phyloP scores from a whole-genome alignment of 306 rosid genomes.

The Neltuma alba region DNA sequence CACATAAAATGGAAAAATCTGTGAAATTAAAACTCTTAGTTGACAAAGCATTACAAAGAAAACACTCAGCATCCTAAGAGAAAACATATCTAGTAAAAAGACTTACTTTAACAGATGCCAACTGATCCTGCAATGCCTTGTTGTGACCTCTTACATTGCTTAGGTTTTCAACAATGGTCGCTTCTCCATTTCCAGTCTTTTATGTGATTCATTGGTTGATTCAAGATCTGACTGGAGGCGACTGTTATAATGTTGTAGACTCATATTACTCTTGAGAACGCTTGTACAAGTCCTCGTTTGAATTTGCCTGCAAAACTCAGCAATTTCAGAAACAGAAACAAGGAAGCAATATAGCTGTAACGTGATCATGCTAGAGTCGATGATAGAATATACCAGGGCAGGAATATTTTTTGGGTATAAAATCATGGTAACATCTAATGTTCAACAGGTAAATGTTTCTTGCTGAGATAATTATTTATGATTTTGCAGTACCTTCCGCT shows the following conservation, averaged over 20 bases:
- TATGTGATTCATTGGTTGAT: conserved; percentile 63
- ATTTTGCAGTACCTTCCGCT: conserved; percentile 57
- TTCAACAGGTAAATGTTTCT: conserved; percentile 3
- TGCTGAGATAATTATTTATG: neutral
- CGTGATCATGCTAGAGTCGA: neutral
- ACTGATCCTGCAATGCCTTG: conserved; percentile 76
- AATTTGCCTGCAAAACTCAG: conserved; percentile 60
- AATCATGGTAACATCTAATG: neutral
- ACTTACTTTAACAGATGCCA: conserved; percentile 69
- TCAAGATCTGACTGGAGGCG: conserved; percentile 81
- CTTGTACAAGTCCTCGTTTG: conserved; percentile 76
- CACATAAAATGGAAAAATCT: neutral
- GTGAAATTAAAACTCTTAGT: neutral
- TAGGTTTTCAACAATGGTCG: conserved; percentile 74
- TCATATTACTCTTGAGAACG: conserved; percentile 88
- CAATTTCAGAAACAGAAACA: neutral
- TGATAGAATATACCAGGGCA: neutral
- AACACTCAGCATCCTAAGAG: neutral
- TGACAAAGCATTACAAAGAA: neutral
- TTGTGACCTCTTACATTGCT: conserved; percentile 76
- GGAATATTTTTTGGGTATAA: neutral
- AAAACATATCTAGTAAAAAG: neutral
- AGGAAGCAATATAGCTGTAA: neutral
- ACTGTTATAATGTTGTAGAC: conserved; percentile 80
- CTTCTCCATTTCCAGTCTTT: conserved; percentile 76